Percentiles rank a stretch among this genome's conserved stretches.
Conservation (phyloP, 139 green algal genomes). For the Penium margaritaceum region DNA sequence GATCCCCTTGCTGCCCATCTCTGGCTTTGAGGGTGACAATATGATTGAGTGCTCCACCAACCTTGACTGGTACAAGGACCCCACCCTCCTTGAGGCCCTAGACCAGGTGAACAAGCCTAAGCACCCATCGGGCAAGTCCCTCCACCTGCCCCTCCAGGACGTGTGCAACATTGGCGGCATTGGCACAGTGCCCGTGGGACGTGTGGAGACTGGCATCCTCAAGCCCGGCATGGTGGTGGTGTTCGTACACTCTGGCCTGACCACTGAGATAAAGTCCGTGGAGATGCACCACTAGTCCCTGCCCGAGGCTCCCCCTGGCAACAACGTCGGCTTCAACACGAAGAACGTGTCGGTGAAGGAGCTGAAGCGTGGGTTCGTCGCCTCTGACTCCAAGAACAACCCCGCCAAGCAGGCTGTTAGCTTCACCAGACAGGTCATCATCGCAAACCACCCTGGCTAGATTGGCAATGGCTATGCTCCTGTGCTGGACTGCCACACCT, state of each 20-base stretch:
- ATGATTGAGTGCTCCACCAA: conserved; percentile 87
- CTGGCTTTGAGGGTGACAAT: conserved; percentile 96
- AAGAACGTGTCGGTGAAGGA: conserved; percentile 65
- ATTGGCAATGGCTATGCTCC: conserved; percentile 59
- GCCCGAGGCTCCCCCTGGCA: conserved; percentile 69
- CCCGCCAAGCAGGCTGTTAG: conserved; percentile 56
- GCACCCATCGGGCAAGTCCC: conserved; percentile 30
- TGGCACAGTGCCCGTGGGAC: conserved; percentile 89
- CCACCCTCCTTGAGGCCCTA: conserved; percentile 57
- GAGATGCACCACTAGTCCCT: conserved; percentile 99
- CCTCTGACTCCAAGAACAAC: conserved; percentile 65
- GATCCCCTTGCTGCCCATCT: conserved; percentile 94
- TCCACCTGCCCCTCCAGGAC: conserved; percentile 54
- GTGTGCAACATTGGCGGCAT: conserved; percentile 99
- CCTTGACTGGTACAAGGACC: conserved; percentile 85
- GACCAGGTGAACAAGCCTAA: conserved; percentile 47
- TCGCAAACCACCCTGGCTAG: conserved; percentile 63
- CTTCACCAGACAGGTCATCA: conserved; percentile 65
- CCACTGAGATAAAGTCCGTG: conserved; percentile 94
- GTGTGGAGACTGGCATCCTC: conserved; percentile 90
- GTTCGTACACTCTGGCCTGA: conserved; percentile 64
- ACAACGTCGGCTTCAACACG: conserved; percentile 99
- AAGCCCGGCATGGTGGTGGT: conserved; percentile 81
- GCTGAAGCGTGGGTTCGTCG: conserved; percentile 42
- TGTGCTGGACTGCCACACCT: conserved; percentile 68